Percentiles rank a stretch among this genome's conserved stretches.
Evolutionary conservation across 176 grass and related monocot genomes (phyloP).

Genomic region (Bolboschoenus planiculmis): DNA sequence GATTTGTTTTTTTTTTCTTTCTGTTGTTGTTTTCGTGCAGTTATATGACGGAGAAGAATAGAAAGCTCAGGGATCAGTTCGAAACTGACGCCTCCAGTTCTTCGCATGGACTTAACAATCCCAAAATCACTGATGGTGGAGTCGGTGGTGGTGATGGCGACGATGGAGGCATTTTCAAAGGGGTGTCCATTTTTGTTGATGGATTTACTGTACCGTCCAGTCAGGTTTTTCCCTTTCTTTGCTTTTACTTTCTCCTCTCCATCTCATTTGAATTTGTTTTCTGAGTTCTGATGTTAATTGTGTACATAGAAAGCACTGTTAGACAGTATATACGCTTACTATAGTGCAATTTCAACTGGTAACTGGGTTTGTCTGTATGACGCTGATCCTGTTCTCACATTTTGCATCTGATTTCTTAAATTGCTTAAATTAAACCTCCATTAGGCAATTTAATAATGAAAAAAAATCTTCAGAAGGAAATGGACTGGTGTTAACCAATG

Average conservation of each 20-base stretch:
- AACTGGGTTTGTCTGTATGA: too few relatives aligned
- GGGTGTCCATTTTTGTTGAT: slow-evolving; percentile 41
- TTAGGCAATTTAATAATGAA: too few relatives aligned
- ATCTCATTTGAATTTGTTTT: background rate
- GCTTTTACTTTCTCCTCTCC: background rate
- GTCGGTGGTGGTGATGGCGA: background rate
- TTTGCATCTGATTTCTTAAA: too few relatives aligned
- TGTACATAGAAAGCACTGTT: too few relatives aligned
- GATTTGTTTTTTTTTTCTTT: background rate
- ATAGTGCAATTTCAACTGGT: too few relatives aligned
- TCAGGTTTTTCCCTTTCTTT: slow-evolving; percentile 15
- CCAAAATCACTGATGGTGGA: background rate
- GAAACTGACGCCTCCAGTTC: slow-evolving; percentile 28
- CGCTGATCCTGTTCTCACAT: too few relatives aligned
- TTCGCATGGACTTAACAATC: background rate
- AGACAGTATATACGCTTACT: too few relatives aligned
- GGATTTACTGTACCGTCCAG: slow-evolving; percentile 35
- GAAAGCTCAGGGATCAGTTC: slow-evolving; percentile 40
- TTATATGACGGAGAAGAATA: slow-evolving; percentile 39
- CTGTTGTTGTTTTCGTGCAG: background rate
- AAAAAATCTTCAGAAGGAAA: background rate
- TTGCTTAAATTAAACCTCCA: too few relatives aligned
- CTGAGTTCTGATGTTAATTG: background rate
- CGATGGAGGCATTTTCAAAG: slow-evolving; percentile 25
- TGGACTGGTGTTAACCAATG: background rate